Conservation (phyloP, 139 green algal genomes). For the Dunaliella sp. region DNA sequence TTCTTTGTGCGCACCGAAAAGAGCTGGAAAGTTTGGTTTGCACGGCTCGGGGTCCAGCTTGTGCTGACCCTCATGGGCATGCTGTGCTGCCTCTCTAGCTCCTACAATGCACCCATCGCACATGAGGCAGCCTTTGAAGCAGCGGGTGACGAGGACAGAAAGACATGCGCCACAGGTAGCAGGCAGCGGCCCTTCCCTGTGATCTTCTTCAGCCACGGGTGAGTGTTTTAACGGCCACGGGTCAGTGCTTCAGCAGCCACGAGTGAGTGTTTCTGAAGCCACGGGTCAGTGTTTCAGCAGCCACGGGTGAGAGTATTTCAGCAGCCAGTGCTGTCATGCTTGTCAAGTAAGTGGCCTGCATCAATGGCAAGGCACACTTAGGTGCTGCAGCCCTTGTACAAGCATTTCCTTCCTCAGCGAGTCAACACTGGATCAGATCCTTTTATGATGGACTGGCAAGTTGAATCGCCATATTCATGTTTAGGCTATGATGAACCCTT, state of each 20-base stretch:
- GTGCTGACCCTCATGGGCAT: neutral
- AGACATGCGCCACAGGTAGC: too few relatives aligned
- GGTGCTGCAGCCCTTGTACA: too few relatives aligned
- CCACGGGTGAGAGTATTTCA: neutral
- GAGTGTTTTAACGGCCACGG: neutral
- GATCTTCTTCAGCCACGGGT: constrained; percentile 34
- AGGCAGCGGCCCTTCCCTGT: constrained; percentile 1
- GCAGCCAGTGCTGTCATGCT: too few relatives aligned
- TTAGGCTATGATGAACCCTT: too few relatives aligned
- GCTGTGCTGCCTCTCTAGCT: neutral
- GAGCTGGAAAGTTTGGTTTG: neutral
- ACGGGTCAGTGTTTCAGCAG: neutral
- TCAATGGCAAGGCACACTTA: too few relatives aligned
- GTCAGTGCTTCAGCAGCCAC: neutral
- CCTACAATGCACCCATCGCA: neutral
- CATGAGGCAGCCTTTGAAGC: neutral
- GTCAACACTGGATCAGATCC: too few relatives aligned
- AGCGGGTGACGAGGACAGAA: neutral
- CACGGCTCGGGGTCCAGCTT: neutral
- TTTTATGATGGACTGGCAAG: too few relatives aligned
- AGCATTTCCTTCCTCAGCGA: too few relatives aligned
- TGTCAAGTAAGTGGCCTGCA: too few relatives aligned
- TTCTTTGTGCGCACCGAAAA: constrained; percentile 5
- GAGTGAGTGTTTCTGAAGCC: neutral
- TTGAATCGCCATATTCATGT: too few relatives aligned